Conservation (phyloP, 2,329 filamentous ascomycete species). For the Fusarium begoniae region DNA sequence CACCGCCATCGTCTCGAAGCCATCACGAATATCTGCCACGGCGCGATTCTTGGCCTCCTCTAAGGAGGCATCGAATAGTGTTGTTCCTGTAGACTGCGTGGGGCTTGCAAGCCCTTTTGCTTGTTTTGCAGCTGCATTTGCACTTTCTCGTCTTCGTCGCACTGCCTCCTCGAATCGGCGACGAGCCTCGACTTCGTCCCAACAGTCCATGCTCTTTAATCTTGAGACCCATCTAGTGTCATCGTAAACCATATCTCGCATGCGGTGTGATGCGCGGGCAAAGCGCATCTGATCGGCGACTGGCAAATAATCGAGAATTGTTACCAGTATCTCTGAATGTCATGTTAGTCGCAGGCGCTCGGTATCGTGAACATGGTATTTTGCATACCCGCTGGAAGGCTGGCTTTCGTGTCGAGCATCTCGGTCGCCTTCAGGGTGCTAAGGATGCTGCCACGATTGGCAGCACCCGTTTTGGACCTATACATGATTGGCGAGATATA, state of each 20-base stretch:
- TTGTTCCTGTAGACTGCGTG: constrained; percentile 51
- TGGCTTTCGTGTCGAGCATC: constrained; percentile 80
- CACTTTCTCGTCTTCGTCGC: constrained; percentile 67
- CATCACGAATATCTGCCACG: constrained; percentile 60
- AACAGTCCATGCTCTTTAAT: constrained; percentile 86
- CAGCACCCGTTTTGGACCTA: constrained; percentile 53
- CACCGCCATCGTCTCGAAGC: constrained; percentile 81
- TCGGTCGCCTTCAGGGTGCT: constrained; percentile 81
- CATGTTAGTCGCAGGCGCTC: constrained; percentile 8
- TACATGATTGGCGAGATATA: constrained; percentile 49
- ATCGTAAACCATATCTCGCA: constrained; percentile 99
- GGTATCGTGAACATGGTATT: not conserved
- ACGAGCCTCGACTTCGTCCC: constrained; percentile 89
- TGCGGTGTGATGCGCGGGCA: constrained; percentile 82
- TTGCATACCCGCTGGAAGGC: constrained; percentile 79
- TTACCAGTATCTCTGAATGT: constrained; percentile 79
- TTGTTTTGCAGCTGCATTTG: constrained; percentile 32
- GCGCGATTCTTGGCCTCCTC: constrained; percentile 68
- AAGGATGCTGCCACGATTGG: constrained; percentile 66
- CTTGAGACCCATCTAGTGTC: constrained; percentile 93
- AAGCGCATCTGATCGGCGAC: constrained; percentile 86
- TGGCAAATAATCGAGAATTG: constrained; percentile 89
- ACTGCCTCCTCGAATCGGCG: constrained; percentile 80
- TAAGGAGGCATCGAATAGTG: constrained; percentile 76
- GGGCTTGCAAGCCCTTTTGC: constrained; percentile 20